Evolutionary conservation across 768 basidiomycete species (phyloP).

Genomic region (Podaxis sp.): DNA sequence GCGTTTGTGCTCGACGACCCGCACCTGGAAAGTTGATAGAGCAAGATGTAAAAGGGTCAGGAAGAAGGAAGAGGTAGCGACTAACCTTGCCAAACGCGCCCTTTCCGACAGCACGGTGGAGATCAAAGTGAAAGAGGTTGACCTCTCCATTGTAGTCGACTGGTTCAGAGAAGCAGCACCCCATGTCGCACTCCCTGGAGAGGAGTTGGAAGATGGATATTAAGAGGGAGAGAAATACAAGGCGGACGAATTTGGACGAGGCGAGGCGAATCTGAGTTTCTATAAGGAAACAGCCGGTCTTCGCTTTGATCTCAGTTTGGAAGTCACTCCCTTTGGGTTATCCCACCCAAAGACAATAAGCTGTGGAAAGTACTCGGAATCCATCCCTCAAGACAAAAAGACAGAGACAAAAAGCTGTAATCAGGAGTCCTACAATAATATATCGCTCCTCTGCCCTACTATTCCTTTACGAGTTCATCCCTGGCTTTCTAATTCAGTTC

Average conservation of each 20-base stretch:
- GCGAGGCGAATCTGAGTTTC: constrained; percentile 19
- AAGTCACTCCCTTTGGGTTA: constrained; percentile 15
- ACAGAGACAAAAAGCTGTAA: constrained; percentile 13
- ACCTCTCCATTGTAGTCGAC: constrained; percentile 84
- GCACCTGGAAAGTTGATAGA: constrained; percentile 54
- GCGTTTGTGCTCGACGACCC: constrained; percentile 95
- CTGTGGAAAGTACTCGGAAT: background rate
- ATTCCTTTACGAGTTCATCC: constrained; percentile 1
- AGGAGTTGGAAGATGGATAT: constrained; percentile 27
- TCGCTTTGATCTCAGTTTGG: constrained; percentile 24
- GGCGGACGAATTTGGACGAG: constrained; percentile 29
- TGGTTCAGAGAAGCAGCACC: constrained; percentile 68
- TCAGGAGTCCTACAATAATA: background rate
- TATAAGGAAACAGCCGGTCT: constrained; percentile 20
- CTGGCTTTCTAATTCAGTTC: background rate
- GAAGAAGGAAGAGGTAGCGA: constrained; percentile 14
- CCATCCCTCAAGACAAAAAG: constrained; percentile 20
- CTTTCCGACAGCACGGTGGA: constrained; percentile 93
- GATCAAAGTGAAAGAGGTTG: constrained; percentile 94
- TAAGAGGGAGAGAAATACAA: constrained; percentile 37
- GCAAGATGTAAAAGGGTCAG: constrained; percentile 1
- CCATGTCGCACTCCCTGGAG: constrained; percentile 49
- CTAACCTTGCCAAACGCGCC: constrained; percentile 97
- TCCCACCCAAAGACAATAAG: constrained; percentile 19
- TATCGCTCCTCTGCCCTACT: background rate